Evolutionary conservation across 1,284 basidiomycete species (phyloP).

Genomic region (Ganoderma lingzhi): DNA sequence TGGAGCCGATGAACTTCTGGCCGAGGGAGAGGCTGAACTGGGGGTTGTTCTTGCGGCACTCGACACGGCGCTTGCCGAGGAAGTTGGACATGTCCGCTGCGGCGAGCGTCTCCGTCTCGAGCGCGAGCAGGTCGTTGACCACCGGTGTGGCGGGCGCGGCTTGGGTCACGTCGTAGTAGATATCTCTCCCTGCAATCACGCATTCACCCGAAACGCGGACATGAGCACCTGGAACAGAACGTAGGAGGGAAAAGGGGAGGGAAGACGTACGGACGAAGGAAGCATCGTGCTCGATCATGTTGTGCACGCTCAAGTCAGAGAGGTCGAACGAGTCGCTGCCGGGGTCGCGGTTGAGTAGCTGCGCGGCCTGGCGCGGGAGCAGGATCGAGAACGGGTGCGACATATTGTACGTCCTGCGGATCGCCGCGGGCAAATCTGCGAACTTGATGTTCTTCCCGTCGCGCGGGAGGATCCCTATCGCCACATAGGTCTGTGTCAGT

Average conservation of each 20-base stretch:
- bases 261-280: slow-evolving; percentile 64
- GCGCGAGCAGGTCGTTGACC: slow-evolving; percentile 63
- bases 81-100: slow-evolving; percentile 62
- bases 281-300: slow-evolving; percentile 82
- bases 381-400: slow-evolving; percentile 70
- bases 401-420: slow-evolving; percentile 73
- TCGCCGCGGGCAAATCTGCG: slow-evolving; percentile 55
- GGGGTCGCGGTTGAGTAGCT: slow-evolving; percentile 64
- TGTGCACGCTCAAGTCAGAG: slow-evolving; percentile 71
- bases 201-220: background rate
- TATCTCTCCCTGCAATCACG: slow-evolving; percentile 61
- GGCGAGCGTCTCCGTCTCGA: slow-evolving; percentile 63
- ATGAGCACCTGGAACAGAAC: background rate
- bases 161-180: slow-evolving; percentile 58
- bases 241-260: background rate
- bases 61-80: slow-evolving; percentile 62
- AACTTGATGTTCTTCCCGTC: slow-evolving; percentile 74
- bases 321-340: slow-evolving; percentile 67
- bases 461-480: slow-evolving; percentile 69
- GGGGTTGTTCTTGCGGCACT: slow-evolving; percentile 59
- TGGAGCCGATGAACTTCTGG: slow-evolving; percentile 69
- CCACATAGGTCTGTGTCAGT: background rate
- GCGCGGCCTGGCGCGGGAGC: slow-evolving; percentile 65
- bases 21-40: slow-evolving; percentile 55
- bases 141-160: slow-evolving; percentile 53